A percentile compares a stretch with the other conserved stretches of the same genome.
These are phyloP conservation scores for Herpotrichia juniperi DNA, from an alignment of 2,329 filamentous ascomycete species.

Conservation along the genomic window DNA sequence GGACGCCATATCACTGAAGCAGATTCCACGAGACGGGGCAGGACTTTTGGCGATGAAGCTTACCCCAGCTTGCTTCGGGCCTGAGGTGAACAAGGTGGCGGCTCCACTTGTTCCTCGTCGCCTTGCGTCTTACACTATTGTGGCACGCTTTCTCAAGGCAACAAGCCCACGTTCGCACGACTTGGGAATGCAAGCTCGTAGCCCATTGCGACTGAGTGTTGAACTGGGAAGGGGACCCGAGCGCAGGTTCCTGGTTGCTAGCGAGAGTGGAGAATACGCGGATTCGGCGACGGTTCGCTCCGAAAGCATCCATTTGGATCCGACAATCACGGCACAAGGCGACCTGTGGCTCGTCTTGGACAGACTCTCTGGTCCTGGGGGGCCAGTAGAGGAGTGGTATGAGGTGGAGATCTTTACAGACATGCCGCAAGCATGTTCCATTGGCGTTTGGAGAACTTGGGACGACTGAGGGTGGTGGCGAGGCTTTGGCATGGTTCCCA, in stretches of 20 bases:
- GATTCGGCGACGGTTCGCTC: conserved; percentile 72
- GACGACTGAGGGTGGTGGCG: conserved; percentile 36
- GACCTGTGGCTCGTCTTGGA: conserved; percentile 84
- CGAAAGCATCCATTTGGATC: conserved; percentile 75
- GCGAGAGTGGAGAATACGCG: conserved; percentile 74
- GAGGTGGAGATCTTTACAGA: conserved; percentile 56
- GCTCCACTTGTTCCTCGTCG: conserved; percentile 57
- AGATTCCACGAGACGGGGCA: conserved; percentile 74
- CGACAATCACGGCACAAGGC: conserved; percentile 59
- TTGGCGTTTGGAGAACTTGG: conserved; percentile 55
- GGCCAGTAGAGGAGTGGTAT: conserved; percentile 56
- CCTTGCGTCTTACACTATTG: conserved; percentile 67
- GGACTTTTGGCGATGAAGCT: conserved; percentile 72
- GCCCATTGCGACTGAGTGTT: conserved; percentile 71
- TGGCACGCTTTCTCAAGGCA: conserved; percentile 54
- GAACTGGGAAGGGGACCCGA: conserved; percentile 76
- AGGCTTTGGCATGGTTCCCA: background rate
- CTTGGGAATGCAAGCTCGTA: conserved; percentile 40
- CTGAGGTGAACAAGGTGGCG: conserved; percentile 59
- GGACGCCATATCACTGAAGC: conserved; percentile 60
- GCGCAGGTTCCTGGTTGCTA: conserved; percentile 67
- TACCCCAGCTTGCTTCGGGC: conserved; percentile 57
- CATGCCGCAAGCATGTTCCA: conserved; percentile 49
- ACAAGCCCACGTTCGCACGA: conserved; percentile 33
- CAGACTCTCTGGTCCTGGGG: conserved; percentile 67